These are phyloP conservation scores for Acrocalymma vagum DNA, from an alignment of 2,329 filamentous ascomycete species.

Conservation along the genomic window DNA sequence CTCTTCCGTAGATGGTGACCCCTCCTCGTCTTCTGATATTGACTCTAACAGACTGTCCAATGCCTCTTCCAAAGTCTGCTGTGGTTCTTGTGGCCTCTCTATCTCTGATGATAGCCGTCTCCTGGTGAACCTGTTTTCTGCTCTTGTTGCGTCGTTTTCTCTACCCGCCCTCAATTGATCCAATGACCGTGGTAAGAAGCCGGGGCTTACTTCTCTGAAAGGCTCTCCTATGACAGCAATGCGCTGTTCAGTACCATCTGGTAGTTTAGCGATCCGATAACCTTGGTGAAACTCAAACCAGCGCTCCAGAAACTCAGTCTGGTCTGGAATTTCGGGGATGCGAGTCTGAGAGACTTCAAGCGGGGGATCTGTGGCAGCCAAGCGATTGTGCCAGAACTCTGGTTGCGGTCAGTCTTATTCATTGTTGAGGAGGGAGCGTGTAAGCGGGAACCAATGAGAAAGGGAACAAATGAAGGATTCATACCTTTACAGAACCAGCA, in stretches of 20 bases:
- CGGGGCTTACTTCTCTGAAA: constrained; percentile 55
- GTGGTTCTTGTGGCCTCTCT: constrained; percentile 28
- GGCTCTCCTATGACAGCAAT: constrained; percentile 58
- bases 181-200: constrained; percentile 55
- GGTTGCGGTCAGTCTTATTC: constrained; percentile 13
- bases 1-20: constrained; percentile 3
- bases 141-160: constrained; percentile 36
- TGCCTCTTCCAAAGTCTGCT: constrained; percentile 43
- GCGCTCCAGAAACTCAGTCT: constrained; percentile 53
- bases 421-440: neutral
- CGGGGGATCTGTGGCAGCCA: constrained; percentile 51
- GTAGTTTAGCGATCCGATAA: constrained; percentile 48
- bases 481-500: constrained; percentile 60
- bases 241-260: constrained; percentile 55
- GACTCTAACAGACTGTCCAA: constrained; percentile 42
- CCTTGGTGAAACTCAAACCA: constrained; percentile 62
- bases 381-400: constrained; percentile 60
- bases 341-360: constrained; percentile 54
- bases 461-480: too few species aligned
- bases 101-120: constrained; percentile 31
- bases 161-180: constrained; percentile 51
- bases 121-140: constrained; percentile 38
- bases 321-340: constrained; percentile 57
- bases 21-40: constrained; percentile 27
- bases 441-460: too few species aligned